Base-by-base conservation (phyloP, 129 eudicot genomes). In the Saussurea involucrata region DNA sequence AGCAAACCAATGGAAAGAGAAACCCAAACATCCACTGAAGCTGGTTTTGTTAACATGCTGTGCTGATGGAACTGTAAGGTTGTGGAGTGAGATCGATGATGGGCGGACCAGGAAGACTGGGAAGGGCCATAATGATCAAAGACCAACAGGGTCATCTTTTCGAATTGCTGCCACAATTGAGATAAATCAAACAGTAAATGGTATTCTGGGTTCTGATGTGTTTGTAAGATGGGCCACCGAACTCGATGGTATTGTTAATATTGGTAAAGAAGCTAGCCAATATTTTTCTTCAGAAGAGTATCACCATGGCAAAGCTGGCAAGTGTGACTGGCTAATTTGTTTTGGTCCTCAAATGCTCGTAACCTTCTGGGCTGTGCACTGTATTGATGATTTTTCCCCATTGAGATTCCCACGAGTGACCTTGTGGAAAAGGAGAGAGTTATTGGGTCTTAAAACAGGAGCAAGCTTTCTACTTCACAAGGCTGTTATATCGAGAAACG, bases 271-370 rank as follows among this genome's bases (percentile, higher is more conserved):
- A 68, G 83, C 75, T 77, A 73, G 83, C 27, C 92, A 84, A 5
- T 84, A 69, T 87, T 81, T 81, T 80, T 76, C 83, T 63, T 66
- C 88, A 75, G 88, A 83, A 63, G 84, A 82, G 36, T 69, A 77
- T 81, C 87, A 83, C 42, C 81, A 72, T 73, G 91, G 84, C 31
- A 86, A 83, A 66, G 78, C 87, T 75, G 96, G 97, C 20, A 88
- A 75, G 37, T 95, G 99, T 84, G 99, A 91, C 82, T 95, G 99
- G 99, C 75, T 95, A 71, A 69, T 95, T 81, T 96, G 88, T 53
- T 72, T 89, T 82, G 97, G 99, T 80, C 96, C 94, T 72, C 79
- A 78, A 42, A 83, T 55, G 60, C 70, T 75, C 70, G 81, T 85
- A 66, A 85, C 89, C 22, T 76, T 92, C 49, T 95, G 99, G 99